Base-by-base conservation (phyloP, 2,329 filamentous ascomycete genomes). In the Aspergillus sp. region DNA sequence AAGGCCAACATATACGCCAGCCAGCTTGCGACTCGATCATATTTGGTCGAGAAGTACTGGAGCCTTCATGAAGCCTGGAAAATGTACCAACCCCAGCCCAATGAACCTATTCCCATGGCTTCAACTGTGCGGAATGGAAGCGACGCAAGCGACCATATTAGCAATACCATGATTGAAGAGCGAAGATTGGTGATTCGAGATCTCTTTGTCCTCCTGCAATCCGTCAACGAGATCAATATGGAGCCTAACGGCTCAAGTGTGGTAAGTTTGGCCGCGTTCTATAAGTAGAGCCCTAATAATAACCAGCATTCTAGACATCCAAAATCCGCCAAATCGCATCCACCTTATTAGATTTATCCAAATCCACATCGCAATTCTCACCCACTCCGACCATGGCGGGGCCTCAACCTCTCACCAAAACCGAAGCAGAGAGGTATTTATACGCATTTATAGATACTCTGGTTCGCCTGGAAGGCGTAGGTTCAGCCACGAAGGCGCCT, bases 1-100 rank as follows among this genome's bases (percentile, higher is more conserved):
- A 96, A 96, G 71, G 90, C 91, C 6, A 96, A 96, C 71, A 90
- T 96, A 39, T 91, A 93, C 68, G 86, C 88, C 2, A 93, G 89
- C 5, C 89, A 92, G 66, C 79, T 96, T 9, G 87, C 88, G 2
- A 96, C 91, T 0, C 83, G 92, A 22, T 93, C 90, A 0, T 93
- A 91, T 70, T 86, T 93, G 56, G 90, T 96, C 0, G 91, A 96
- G 71, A 88, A 92, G 62, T 96, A 93, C 75, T 91, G 91, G 72
- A 87, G 86, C 64, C 80, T 95, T 1, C 85, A 87, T 38, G 89
- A 92, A 53, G 84, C 86, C 1, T 84, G 88, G 65, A 68, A 66
- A 36, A 64, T 61, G 50, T 66, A 67, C 38, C 64, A 67, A 5
- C 64, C 62, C 15, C 53, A 60, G 6, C 44, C 63, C 5, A 63